Evolutionary conservation across 2,329 filamentous ascomycete species (phyloP).

Genomic region (Trichophyton equinum): DNA sequence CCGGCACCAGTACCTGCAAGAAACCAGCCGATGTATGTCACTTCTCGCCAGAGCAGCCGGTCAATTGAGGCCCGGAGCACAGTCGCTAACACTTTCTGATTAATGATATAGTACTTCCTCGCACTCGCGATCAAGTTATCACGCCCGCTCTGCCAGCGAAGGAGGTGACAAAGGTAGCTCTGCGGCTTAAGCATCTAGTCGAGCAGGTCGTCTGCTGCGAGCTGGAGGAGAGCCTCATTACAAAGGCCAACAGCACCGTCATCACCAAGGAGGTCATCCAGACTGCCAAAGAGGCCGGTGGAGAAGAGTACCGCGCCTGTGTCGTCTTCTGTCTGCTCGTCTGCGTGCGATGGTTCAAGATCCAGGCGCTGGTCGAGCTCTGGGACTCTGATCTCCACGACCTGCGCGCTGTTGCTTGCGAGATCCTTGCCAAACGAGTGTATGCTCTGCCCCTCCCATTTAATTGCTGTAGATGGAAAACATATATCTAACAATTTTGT

Average conservation of each 20-base stretch:
- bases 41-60: not conserved
- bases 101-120: slow-evolving; percentile 30
- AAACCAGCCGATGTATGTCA: slow-evolving; percentile 30
- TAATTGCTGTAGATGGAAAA: not conserved
- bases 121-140: slow-evolving; percentile 26
- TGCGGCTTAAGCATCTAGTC: slow-evolving; percentile 81
- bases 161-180: slow-evolving; percentile 78
- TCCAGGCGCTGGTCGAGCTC: slow-evolving; percentile 65
- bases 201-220: slow-evolving; percentile 86
- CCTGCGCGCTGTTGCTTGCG: slow-evolving; percentile 68
- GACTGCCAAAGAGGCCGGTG: slow-evolving; percentile 72
- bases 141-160: slow-evolving; percentile 57
- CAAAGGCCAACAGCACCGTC: slow-evolving; percentile 67
- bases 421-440: slow-evolving; percentile 76
- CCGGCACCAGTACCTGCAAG: slow-evolving; percentile 23
- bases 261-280: slow-evolving; percentile 69
- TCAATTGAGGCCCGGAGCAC: not conserved
- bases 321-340: slow-evolving; percentile 76
- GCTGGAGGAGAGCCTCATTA: slow-evolving; percentile 62
- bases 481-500: not conserved
- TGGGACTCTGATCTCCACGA: slow-evolving; percentile 84
- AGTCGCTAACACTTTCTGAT: not conserved
- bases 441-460: slow-evolving; percentile 17
- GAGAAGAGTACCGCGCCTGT: slow-evolving; percentile 59
- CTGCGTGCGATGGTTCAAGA: slow-evolving; percentile 62